Percentiles rank a stretch among this genome's conserved stretches.
Evolutionary conservation across 495 filamentous ascomycete species (phyloP).

Genomic region (Penicillium steckii): DNA sequence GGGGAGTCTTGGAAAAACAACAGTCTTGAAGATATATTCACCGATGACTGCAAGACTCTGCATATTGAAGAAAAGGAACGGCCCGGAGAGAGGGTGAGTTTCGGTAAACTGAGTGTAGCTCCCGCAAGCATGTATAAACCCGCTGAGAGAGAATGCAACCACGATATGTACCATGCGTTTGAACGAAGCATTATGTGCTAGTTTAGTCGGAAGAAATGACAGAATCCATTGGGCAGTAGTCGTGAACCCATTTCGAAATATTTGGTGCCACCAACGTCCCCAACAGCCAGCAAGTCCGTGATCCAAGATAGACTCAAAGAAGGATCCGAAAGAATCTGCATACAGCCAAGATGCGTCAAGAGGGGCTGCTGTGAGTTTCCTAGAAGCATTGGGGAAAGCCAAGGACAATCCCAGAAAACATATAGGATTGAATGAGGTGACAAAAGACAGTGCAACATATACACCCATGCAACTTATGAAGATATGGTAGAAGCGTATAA

Average conservation of each 20-base stretch:
- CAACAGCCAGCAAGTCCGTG: conserved; percentile 74
- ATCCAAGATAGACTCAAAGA: conserved; percentile 52
- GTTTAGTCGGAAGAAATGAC: conserved; percentile 27
- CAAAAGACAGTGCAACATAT: conserved; percentile 50
- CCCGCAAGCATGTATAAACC: conserved; percentile 57
- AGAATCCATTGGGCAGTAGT: conserved; percentile 53
- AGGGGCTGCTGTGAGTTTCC: conserved; percentile 39
- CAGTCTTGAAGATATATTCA: conserved; percentile 38
- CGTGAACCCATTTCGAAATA: conserved; percentile 72
- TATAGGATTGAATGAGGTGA: conserved; percentile 55
- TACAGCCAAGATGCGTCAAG: conserved; percentile 64
- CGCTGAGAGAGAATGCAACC: conserved; percentile 59
- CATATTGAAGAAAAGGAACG: conserved; percentile 57
- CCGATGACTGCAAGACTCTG: conserved; percentile 55
- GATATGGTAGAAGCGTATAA: conserved; percentile 49
- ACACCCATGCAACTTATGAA: conserved; percentile 49
- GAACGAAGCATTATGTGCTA: conserved; percentile 11
- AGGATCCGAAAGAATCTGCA: conserved; percentile 60
- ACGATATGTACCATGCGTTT: conserved; percentile 32
- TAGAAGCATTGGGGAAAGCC: conserved; percentile 37
- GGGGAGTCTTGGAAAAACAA: conserved; percentile 26
- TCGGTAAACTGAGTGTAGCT: conserved; percentile 50
- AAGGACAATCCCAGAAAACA: conserved; percentile 56
- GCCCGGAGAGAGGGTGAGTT: conserved; percentile 38
- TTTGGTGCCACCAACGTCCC: conserved; percentile 88